A percentile compares a stretch with the other conserved stretches of the same genome.
phyloP scores from a whole-genome alignment of 352 stramenopile genomes.

The Blastocystis sp. region DNA sequence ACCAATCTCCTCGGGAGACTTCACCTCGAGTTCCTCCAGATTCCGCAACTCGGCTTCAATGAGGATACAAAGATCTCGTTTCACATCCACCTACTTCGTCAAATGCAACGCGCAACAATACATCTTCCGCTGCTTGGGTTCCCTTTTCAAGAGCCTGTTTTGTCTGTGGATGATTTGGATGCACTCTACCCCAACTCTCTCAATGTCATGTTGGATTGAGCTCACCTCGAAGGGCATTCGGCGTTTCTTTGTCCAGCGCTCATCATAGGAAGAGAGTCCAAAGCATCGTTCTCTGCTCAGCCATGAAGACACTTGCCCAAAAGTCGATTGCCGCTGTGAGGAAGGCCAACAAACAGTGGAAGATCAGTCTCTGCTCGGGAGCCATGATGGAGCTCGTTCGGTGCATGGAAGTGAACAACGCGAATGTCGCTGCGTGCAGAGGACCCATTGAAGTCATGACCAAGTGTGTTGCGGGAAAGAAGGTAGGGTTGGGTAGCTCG shows the following conservation, averaged over 20 bases:
- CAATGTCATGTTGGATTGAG: not conserved
- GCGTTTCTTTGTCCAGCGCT: constrained; percentile 22
- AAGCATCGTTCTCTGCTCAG: not conserved
- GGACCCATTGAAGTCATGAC: constrained; percentile 44
- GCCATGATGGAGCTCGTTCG: constrained; percentile 69
- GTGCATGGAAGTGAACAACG: constrained; percentile 64
- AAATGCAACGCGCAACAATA: not conserved
- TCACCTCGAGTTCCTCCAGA: not conserved
- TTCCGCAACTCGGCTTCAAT: constrained; percentile 21
- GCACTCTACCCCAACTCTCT: not conserved
- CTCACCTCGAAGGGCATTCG: not conserved
- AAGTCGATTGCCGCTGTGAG: constrained; percentile 41
- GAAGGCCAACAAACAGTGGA: constrained; percentile 71
- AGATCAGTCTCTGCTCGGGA: constrained; percentile 66
- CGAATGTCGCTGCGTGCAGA: constrained; percentile 44
- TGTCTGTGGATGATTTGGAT: not conserved
- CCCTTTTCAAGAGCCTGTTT: not conserved
- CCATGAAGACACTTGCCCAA: constrained; percentile 63
- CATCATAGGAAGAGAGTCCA: not conserved
- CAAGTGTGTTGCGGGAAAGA: constrained; percentile 35
- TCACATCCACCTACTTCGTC: not conserved
- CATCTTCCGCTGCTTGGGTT: not conserved
- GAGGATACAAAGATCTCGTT: not conserved
- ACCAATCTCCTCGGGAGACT: not conserved
- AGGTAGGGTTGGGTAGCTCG: not conserved